Evolutionary conservation across 768 basidiomycete species (phyloP).

Genomic region (Erythrobasidium yunnanense): DNA sequence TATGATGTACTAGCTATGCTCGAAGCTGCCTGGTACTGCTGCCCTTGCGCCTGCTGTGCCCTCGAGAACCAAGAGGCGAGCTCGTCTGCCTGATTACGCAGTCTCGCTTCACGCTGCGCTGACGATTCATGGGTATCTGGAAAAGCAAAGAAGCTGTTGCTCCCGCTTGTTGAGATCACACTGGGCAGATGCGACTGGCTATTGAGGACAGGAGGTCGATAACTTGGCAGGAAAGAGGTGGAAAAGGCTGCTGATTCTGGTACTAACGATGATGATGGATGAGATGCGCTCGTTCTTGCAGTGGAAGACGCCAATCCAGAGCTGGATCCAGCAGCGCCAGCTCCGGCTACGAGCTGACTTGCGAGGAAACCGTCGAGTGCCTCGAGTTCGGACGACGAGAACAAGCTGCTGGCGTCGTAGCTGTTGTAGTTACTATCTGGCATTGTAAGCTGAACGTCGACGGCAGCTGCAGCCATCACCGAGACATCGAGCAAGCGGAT

Average conservation of each 20-base stretch:
- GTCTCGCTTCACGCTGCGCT: slow-evolving; percentile 1
- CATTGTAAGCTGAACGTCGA: too few relatives aligned
- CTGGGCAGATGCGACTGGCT: neutral
- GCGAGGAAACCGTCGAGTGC: slow-evolving; percentile 18
- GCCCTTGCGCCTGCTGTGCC: neutral
- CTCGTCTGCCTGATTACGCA: neutral
- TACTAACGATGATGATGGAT: too few relatives aligned
- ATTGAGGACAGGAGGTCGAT: too few relatives aligned
- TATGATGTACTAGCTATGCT: too few relatives aligned
- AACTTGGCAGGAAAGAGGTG: too few relatives aligned
- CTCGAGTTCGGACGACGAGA: slow-evolving; percentile 1
- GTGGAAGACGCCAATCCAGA: neutral
- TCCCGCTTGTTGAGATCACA: neutral
- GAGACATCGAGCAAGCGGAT: too few relatives aligned
- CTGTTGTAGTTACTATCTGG: too few relatives aligned
- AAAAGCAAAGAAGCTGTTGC: neutral
- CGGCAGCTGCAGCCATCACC: too few relatives aligned
- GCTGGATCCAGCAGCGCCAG: neutral
- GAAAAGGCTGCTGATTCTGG: too few relatives aligned
- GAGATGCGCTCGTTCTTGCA: too few relatives aligned
- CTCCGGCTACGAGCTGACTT: neutral
- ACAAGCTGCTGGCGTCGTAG: too few relatives aligned
- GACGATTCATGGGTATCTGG: neutral
- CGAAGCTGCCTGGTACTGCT: neutral
- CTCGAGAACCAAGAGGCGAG: slow-evolving; percentile 3